Evolutionary conservation across 1,284 basidiomycete genomes (phyloP).

Genomic region (Puccinia hordei): DNA sequence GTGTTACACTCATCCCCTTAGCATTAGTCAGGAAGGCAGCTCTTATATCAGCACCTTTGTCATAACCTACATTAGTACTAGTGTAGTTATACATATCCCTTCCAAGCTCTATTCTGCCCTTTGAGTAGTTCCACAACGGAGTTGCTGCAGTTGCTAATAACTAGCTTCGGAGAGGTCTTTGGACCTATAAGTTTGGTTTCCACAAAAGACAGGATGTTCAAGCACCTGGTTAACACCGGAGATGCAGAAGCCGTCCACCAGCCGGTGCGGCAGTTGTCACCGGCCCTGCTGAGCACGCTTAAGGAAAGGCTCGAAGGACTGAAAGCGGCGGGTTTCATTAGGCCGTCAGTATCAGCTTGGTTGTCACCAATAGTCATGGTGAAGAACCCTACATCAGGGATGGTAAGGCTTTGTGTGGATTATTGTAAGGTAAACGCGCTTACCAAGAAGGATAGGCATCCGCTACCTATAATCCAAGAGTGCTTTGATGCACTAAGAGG

Average conservation of each 20-base stretch:
- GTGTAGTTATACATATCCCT: no score
- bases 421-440: no score
- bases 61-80: no score
- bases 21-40: no score
- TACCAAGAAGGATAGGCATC: not conserved
- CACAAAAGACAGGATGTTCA: not conserved
- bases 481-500: not conserved
- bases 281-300: not conserved
- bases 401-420: not conserved
- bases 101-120: no score
- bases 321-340: not conserved
- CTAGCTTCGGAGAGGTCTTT: not conserved
- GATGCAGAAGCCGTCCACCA: not conserved
- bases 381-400: not conserved
- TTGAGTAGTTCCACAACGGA: no score
- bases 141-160: not conserved
- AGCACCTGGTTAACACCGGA: not conserved
- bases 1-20: no score
- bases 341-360: not conserved
- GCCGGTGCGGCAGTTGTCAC: conserved; percentile 3
- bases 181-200: not conserved
- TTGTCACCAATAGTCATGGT: conserved; percentile 1
- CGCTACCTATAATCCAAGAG: conserved; percentile 9
- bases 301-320: not conserved
- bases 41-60: no score